phyloP scores from a whole-genome alignment of 2,329 filamentous ascomycete genomes.

The Curvularia spicifera region DNA sequence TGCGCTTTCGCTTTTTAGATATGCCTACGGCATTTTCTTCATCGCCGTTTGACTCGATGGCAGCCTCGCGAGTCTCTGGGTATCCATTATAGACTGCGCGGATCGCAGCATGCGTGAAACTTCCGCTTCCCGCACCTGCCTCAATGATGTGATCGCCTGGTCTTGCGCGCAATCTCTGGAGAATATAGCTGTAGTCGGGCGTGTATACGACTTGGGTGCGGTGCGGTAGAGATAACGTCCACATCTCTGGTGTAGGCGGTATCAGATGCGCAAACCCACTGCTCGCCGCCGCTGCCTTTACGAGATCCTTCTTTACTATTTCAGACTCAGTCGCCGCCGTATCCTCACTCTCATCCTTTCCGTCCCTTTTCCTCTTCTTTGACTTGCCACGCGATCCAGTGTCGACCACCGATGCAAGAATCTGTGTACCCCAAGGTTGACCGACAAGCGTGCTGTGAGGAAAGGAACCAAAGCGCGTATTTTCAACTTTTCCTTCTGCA shows the following conservation, averaged over 20 bases:
- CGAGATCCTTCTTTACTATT: constrained; percentile 43
- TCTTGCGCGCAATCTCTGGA: constrained; percentile 75
- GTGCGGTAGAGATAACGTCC: constrained; percentile 81
- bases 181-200: constrained; percentile 83
- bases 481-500: constrained; percentile 64
- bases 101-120: constrained; percentile 80
- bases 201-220: constrained; percentile 87
- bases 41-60: constrained; percentile 18
- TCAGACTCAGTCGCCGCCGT: constrained; percentile 27
- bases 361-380: constrained; percentile 57
- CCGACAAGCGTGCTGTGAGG: constrained; percentile 63
- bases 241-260: constrained; percentile 79
- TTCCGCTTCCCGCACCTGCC: constrained; percentile 81
- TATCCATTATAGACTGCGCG: constrained; percentile 79
- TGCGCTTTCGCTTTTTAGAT: constrained; percentile 37
- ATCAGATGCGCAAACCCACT: constrained; percentile 79
- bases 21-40: constrained; percentile 43
- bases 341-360: constrained; percentile 38
- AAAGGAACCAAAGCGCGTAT: constrained; percentile 88
- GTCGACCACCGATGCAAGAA: constrained; percentile 86
- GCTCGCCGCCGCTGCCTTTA: constrained; percentile 58
- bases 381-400: constrained; percentile 82
- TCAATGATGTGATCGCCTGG: constrained; percentile 78
- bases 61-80: constrained; percentile 47
- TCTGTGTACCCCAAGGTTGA: constrained; percentile 88